Evolutionary conservation across 768 basidiomycete genomes (phyloP).

Genomic region (Crepidotus variabilis): DNA sequence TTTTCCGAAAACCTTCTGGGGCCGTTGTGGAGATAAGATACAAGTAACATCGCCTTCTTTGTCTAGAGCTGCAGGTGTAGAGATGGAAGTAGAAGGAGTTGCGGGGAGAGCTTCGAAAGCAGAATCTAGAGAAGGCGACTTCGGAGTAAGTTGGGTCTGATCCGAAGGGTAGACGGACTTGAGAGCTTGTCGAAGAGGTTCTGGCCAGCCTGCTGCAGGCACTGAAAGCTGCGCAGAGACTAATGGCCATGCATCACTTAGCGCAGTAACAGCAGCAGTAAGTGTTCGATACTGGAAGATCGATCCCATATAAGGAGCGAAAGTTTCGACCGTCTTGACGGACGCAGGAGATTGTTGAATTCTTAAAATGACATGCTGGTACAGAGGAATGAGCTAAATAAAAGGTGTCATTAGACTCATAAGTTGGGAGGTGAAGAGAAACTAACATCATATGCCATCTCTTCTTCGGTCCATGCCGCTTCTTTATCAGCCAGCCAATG

Average conservation of each 20-base stretch:
- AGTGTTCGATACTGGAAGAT: slow-evolving; percentile 55
- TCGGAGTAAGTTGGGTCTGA: not conserved
- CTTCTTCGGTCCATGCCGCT: slow-evolving; percentile 43
- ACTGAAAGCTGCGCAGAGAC: slow-evolving; percentile 36
- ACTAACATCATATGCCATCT: slow-evolving; percentile 59
- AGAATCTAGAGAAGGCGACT: slow-evolving; percentile 9
- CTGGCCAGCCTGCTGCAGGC: slow-evolving; percentile 54
- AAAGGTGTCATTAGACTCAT: slow-evolving; percentile 2
- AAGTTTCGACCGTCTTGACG: slow-evolving; percentile 35
- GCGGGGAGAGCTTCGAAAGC: slow-evolving; percentile 16
- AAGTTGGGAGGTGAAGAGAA: not conserved
- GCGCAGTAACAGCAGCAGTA: slow-evolving; percentile 43
- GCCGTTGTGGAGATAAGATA: slow-evolving; percentile 23
- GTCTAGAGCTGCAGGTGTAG: slow-evolving; percentile 17
- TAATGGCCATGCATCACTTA: slow-evolving; percentile 59
- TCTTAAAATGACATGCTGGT: slow-evolving; percentile 52
- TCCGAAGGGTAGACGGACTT: slow-evolving; percentile 12
- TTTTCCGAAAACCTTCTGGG: slow-evolving; percentile 20
- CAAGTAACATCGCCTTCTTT: slow-evolving; percentile 12
- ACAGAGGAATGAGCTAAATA: slow-evolving; percentile 58
- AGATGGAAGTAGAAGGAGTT: slow-evolving; percentile 17
- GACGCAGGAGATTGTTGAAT: slow-evolving; percentile 44
- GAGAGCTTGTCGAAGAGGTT: slow-evolving; percentile 24
- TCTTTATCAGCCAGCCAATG: slow-evolving; percentile 66
- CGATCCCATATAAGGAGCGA: slow-evolving; percentile 53